phyloP scores from a whole-genome alignment of 495 filamentous ascomycete species.

The Aspergillus nanangensis region DNA sequence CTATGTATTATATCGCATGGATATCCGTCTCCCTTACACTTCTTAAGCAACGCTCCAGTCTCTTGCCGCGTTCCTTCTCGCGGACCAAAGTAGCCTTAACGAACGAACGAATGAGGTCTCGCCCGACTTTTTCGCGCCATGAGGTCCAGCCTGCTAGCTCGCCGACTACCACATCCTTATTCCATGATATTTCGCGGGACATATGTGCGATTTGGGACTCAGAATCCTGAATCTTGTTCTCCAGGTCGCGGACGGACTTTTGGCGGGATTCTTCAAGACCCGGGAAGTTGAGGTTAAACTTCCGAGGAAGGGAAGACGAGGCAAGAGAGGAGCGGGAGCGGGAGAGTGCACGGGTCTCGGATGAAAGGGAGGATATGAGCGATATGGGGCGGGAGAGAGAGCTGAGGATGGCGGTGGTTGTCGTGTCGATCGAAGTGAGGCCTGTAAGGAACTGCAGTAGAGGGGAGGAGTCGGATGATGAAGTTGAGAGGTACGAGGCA shows the following conservation, averaged over 20 bases:
- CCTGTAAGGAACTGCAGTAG: constrained; percentile 66
- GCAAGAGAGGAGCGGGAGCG: constrained; percentile 66
- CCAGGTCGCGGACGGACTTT: constrained; percentile 72
- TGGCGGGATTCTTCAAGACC: constrained; percentile 83
- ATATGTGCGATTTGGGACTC: constrained; percentile 62
- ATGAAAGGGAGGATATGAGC: constrained; percentile 66
- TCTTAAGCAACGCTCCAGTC: constrained; percentile 61
- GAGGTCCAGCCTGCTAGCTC: constrained; percentile 95
- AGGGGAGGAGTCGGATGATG: constrained; percentile 65
- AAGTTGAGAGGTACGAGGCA: constrained; percentile 58
- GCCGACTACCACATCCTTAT: constrained; percentile 84
- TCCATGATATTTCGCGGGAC: constrained; percentile 78
- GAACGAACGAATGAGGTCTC: constrained; percentile 67
- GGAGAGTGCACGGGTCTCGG: constrained; percentile 63
- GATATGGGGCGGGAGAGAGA: constrained; percentile 78
- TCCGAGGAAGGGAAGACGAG: constrained; percentile 43
- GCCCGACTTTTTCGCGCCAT: constrained; percentile 71
- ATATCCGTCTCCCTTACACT: constrained; percentile 30
- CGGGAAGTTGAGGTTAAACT: constrained; percentile 47
- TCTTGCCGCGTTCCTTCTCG: constrained; percentile 75
- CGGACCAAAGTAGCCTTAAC: constrained; percentile 71
- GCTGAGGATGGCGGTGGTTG: constrained; percentile 71
- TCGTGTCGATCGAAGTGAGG: constrained; percentile 70
- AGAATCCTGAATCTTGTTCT: constrained; percentile 63
- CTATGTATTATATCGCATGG: constrained; percentile 12